Percentiles rank a stretch among this genome's conserved stretches.
phyloP scores from a whole-genome alignment of 345 rosid genomes.

The Hibiscus tridactylites region DNA sequence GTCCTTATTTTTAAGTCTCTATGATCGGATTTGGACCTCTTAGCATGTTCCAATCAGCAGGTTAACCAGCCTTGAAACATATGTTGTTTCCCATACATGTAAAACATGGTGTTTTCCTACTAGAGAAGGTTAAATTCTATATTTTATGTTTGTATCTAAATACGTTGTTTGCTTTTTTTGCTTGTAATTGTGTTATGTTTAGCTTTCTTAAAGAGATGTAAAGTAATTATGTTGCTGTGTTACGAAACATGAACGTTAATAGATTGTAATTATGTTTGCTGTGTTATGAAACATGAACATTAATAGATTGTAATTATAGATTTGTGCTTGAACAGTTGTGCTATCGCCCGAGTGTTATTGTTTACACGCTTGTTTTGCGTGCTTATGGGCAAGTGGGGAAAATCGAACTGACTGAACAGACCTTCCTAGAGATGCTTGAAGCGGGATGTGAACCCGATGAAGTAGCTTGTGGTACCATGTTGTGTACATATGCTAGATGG shows the following conservation, averaged over 20 bases:
- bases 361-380: conserved; percentile 69
- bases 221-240: not conserved
- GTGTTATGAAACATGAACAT: conserved; percentile 8
- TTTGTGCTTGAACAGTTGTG: conserved; percentile 57
- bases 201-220: not conserved
- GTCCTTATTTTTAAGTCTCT: not conserved
- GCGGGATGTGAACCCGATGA: conserved; percentile 84
- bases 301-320: conserved; percentile 32
- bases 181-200: not conserved
- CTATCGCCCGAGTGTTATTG: conserved; percentile 70
- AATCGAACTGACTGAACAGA: conserved; percentile 75
- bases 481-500: conserved; percentile 95
- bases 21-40: not conserved
- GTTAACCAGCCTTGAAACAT: not conserved
- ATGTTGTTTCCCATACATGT: not conserved
- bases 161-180: not conserved
- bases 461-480: conserved; percentile 90
- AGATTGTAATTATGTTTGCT: conserved; percentile 1
- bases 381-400: conserved; percentile 82
- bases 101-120: not conserved
- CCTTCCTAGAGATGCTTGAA: conserved; percentile 89
- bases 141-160: not conserved
- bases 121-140: not conserved
- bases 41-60: not conserved
- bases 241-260: conserved; percentile 15